Evolutionary conservation across 1,139 yeast species (phyloP), one percentile per base, ranked within the genome.

Genomic region (Yamadazyma conglobata): DNA sequence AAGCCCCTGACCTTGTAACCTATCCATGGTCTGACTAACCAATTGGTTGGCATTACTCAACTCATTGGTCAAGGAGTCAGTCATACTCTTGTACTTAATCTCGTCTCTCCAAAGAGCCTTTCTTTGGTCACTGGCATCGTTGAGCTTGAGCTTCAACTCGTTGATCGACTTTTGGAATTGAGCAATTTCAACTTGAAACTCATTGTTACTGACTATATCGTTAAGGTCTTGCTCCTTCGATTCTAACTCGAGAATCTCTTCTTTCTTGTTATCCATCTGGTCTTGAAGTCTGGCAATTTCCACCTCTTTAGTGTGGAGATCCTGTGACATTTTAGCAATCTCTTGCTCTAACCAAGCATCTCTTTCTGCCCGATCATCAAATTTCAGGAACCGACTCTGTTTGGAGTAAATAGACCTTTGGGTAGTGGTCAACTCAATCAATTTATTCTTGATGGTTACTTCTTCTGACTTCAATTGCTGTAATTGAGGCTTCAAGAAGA

Each of bases 81-180:
- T 49, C 9, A 78, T 60, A 19, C 82, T 72, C 39, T 72, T 74
- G 21, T 71, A 54, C 42, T 74, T 75, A 33, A 83, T 77, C 48
- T 86, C 95, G 20, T 80, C 79, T 50, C 96, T 76, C 96, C 96
- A 87, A 10, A 81, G 56, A 10, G 58, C 59, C 48, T 85, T 86
- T 44, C 94, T 71, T 38, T 73, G 67, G 48, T 89, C 96, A 10
- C 74, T 66, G 18, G 77, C 61, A 4, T 50, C 57, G n/a, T 61
- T 54, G 16, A 75, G 64, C 15, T 62, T 48, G 6, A 50, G 35
- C 44, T 70, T 78, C 18, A 71, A 43, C 0, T 48, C 48, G 5
- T 51, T 52, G n/a, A 73, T 56, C 4, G 61, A 45, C 18, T 58
- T 61, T 25, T 57, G 59, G 15, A 73, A 46, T 5, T 47, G 49